Base-by-base conservation (phyloP, 176 grass and related monocot genomes). In the Rhynchospora tenuis region DNA sequence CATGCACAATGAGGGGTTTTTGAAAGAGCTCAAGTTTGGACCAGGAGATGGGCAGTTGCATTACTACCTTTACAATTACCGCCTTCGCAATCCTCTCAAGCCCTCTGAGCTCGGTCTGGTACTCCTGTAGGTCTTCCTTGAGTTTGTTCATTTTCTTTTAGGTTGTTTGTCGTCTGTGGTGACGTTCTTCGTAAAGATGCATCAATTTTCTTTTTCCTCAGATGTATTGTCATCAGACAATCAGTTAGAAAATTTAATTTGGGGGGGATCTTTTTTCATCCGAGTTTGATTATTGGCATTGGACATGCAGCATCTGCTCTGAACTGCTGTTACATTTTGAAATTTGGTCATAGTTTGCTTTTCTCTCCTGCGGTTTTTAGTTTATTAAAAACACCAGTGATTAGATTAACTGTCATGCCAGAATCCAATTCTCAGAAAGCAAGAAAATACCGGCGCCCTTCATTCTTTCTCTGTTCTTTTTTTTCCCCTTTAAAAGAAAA, bases 31-130 rank as follows among this genome's bases (percentile, higher is more conserved):
- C 72, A 99, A 99, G 83, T 99, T 99, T 84, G 97, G 97, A 13
- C 93, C 93, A 68, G 97, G 97, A 33, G 97, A 99, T 64, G 97
- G 97, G 11, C 97, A 99, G 80, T 93, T 99, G 19, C 97, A 96
- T 81, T 99, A 99, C 86, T 99, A 99, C 62, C 90, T 99, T 55
- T 99, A 99, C 78, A 99, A 99, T 54, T 99, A 96, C 33, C 91
- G 97, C 12, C 71, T 96, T 71, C 70, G 83, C 63, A 89, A 83
- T 75, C 90, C 91, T 38, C 87, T 99, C 31, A 95, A 87, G 26
- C 84, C 97, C 50, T 93, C 89, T 0, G 97, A 99, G 86, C 93
- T 99, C 72, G 97, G 97, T 0, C 84, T 99, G 44, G 97, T 99
- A 59, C 88, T 99, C 76, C 91, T 99, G 81, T 99, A 99, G 90